Base-by-base conservation (phyloP, 169 alveolate genomes). In the Eimeria praecox region DNA sequence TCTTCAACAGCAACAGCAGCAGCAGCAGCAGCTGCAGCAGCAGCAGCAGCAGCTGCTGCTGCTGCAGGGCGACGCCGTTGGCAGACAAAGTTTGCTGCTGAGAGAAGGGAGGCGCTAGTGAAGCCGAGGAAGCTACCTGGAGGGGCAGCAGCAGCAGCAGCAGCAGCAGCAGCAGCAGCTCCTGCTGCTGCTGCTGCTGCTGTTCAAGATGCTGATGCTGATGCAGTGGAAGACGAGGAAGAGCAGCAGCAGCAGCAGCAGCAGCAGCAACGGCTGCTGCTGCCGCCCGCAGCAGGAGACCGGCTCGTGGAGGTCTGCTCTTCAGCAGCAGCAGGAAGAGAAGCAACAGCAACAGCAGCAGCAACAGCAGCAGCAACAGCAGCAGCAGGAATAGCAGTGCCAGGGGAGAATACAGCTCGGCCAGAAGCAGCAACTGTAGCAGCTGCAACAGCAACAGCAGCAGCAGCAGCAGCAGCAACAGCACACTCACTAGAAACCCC, bases 1-100 rank as follows among this genome's bases (percentile, higher is more conserved):
- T n/a, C 75, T 24, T 18, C 75, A 64, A 12, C 56, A 49, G 56
- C 56, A 49, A 12, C 56, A 49, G 75, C 75, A 64, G 75, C 75
- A 64, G 75, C 75, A 9, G 75, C 75, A 10, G 75, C 75, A 10
- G 75, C 75, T 64, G 75, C 75, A n/a, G 75, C 75, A 64, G 75
- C 75, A 64, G 75, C 75, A 9, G 75, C 75, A 10, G 75, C 75
- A 10, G 75, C 75, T 64, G 75, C 75, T 24, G 75, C 75, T 64
- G 75, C 75, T 64, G 75, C 75, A 9, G 56, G 56, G 56, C 5
- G 56, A 49, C 56, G 12, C 56, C 5, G 56, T 8, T 49, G 56
- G 56, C 56, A 5, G 12, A 12, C 56, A 5, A 49, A 49, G 56
- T 49, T 49, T 5, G 12, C 12, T n/a, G n/a, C n/a, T n/a, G n/a